Conservation (phyloP, 805 yeast genomes). For the Yarrowia sp. region DNA sequence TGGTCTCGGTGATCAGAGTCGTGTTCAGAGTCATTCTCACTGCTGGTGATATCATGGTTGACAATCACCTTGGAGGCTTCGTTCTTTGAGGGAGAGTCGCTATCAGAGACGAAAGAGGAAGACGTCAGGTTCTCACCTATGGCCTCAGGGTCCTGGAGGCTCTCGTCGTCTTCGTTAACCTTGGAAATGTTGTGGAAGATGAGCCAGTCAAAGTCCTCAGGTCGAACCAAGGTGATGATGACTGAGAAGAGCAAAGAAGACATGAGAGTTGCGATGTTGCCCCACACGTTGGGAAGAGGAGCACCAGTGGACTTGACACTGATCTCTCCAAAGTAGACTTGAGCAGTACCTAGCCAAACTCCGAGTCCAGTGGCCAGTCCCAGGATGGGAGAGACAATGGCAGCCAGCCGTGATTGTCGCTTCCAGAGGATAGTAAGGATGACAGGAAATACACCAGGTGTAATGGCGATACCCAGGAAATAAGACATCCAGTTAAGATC, state of each 20-base stretch:
- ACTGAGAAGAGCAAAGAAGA: conserved; percentile 33
- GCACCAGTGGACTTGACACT: conserved; percentile 33
- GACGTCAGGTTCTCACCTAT: not conserved
- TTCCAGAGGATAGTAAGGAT: conserved; percentile 53
- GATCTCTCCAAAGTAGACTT: conserved; percentile 32
- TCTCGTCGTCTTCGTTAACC: not conserved
- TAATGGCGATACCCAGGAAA: conserved; percentile 69
- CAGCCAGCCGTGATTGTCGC: conserved; percentile 24
- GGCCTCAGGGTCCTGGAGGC: not conserved
- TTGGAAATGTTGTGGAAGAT: conserved; percentile 15
- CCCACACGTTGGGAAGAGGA: conserved; percentile 31
- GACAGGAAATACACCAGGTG: conserved; percentile 34
- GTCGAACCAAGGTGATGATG: conserved; percentile 39
- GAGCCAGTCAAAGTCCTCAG: conserved; percentile 43
- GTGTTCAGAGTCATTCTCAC: not conserved
- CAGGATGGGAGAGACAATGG: conserved; percentile 23
- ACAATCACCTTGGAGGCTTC: not conserved
- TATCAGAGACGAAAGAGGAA: not conserved
- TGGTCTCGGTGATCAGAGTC: not conserved
- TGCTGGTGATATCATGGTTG: conserved; percentile 5
- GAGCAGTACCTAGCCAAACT: conserved; percentile 33
- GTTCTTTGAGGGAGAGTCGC: not conserved
- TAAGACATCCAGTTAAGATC: conserved; percentile 66
- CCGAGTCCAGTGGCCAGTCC: conserved; percentile 26
- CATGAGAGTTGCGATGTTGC: conserved; percentile 35